Evolutionary conservation across 306 rosid genomes (phyloP), one percentile per base, ranked within the genome.

Genomic region (Pterocarpus macrocarpus): DNA sequence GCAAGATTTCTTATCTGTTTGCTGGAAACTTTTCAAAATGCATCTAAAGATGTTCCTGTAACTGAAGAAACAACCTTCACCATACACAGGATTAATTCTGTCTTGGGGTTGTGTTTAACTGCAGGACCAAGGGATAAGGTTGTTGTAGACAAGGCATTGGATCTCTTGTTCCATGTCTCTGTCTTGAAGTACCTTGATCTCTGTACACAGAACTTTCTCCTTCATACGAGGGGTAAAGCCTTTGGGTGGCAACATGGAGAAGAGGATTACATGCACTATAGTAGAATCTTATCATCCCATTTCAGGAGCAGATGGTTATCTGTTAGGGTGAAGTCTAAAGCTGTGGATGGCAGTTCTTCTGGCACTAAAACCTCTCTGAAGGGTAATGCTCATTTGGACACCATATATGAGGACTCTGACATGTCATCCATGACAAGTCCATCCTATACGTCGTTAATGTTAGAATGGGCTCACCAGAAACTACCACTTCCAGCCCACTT

Each of bases 401-500:
- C 97, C 58, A 93, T 95, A 75, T 84, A 88, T 80, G 99, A 95
- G 87, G 97, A 94, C 79, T 53, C 35, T 8, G 97, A 91, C 83
- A 77, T 69, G 80, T 76, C 92, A 76, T 17, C 85, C 65, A 14
- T 30, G 35, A 65, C 62, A 43, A 59, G 49, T 65, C 86, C 85
- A 17, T 85, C 80, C 64, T 50, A 41, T 83, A 80, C 85, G 53
- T 86, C 94, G 57, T 83, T 90, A 74, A 68, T 33, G n/a, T 69
- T 83, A 53, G 95, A 93, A 84, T 93, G 98, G 98, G 97, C 94
- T 78, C 86, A 78, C 88, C 98, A 95, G 91, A 89, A 92, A 87
- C 82, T 93, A 53, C 99, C 98, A 65, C 90, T 95, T 89, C 99
- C 99, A 8, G 38, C 72, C 71, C 87, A 88, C 82, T 95, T 93